These are phyloP conservation scores for Gardenia jasminoides DNA, from an alignment of 257 asterid genomes.

Conservation along the genomic window DNA sequence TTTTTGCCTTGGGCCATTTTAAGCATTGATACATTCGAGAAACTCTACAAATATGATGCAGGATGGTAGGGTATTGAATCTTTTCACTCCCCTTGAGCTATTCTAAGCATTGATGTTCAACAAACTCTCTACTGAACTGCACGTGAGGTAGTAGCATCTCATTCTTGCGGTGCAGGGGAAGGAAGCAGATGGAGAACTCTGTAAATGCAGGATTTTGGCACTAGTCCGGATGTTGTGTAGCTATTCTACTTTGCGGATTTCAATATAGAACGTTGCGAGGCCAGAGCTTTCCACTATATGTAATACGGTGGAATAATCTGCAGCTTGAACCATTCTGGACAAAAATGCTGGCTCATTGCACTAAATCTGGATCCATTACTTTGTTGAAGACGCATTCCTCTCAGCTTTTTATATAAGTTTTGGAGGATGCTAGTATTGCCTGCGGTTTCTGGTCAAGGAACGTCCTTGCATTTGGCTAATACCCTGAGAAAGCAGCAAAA, in stretches of 20 bases:
- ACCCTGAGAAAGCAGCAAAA: neutral
- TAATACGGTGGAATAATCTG: neutral
- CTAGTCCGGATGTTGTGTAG: neutral
- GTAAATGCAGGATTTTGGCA: neutral
- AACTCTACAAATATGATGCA: too few relatives aligned
- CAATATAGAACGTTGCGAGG: neutral
- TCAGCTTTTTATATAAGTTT: too few relatives aligned
- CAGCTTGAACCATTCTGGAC: neutral
- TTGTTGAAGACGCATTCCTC: neutral
- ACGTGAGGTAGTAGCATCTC: neutral
- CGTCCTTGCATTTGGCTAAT: neutral
- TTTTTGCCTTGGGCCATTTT: too few relatives aligned
- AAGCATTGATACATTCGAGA: too few relatives aligned
- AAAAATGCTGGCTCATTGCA: neutral
- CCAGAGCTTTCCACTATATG: neutral
- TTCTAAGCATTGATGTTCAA: too few relatives aligned
- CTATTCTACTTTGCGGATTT: neutral
- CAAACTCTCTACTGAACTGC: neutral
- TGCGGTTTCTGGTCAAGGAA: neutral
- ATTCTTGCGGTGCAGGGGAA: too few relatives aligned
- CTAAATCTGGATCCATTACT: neutral
- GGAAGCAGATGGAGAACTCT: neutral
- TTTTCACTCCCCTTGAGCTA: too few relatives aligned
- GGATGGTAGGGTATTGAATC: too few relatives aligned
- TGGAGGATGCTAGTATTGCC: neutral